phyloP scores from a whole-genome alignment of 2,329 filamentous ascomycete genomes.

The Aspergillus sp. region DNA sequence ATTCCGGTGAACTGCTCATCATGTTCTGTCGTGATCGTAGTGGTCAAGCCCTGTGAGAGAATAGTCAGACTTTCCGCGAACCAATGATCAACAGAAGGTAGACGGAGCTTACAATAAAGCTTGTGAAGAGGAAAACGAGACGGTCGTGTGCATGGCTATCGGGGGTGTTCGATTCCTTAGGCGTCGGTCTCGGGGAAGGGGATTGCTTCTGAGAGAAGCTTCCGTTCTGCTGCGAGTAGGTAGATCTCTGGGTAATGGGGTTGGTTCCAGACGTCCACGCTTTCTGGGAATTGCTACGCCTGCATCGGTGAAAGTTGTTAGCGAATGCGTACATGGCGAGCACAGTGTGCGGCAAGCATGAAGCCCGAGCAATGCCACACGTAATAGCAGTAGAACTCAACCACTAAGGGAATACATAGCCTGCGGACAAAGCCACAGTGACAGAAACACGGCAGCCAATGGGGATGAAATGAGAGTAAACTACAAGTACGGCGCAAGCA shows the following conservation, averaged over 20 bases:
- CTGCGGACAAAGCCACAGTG: slow-evolving; percentile 3
- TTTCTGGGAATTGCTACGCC: slow-evolving; percentile 56
- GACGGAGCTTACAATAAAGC: slow-evolving; percentile 53
- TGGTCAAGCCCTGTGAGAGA: slow-evolving; percentile 50
- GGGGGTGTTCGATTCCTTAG: slow-evolving; percentile 51
- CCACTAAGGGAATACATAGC: too few species aligned
- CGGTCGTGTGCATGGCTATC: slow-evolving; percentile 61
- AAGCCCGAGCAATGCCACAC: not conserved
- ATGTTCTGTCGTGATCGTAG: slow-evolving; percentile 56
- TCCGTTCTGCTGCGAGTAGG: slow-evolving; percentile 54
- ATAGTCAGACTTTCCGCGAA: slow-evolving; percentile 15
- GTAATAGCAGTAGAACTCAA: too few species aligned
- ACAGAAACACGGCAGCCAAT: not conserved
- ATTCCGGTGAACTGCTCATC: slow-evolving; percentile 62
- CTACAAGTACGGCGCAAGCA: slow-evolving; percentile 1
- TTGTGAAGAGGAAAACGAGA: slow-evolving; percentile 57
- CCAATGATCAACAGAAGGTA: not conserved
- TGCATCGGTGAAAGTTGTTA: slow-evolving; percentile 18
- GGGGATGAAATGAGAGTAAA: not conserved
- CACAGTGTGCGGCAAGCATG: not conserved
- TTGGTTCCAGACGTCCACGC: slow-evolving; percentile 62
- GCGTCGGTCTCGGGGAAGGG: slow-evolving; percentile 35
- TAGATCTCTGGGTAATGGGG: slow-evolving; percentile 57
- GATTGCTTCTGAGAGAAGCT: slow-evolving; percentile 44
- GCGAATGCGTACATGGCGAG: slow-evolving; percentile 16